These are phyloP conservation scores for Citrullus amarus DNA, from an alignment of 306 rosid species.

Conservation along the genomic window DNA sequence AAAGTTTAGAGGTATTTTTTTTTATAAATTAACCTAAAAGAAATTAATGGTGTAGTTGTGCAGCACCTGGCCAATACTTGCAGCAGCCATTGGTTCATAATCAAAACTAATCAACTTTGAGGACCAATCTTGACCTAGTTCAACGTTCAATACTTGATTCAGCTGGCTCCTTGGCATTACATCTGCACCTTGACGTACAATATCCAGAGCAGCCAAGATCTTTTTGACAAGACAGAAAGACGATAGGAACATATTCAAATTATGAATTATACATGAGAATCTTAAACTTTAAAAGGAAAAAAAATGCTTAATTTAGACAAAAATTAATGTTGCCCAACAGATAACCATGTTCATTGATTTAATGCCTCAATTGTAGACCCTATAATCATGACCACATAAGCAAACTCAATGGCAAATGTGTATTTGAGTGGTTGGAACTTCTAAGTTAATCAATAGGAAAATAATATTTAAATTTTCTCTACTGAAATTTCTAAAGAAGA, in stretches of 20 bases:
- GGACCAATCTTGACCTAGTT: slow-evolving; percentile 75
- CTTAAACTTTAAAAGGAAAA: background rate
- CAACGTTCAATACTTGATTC: slow-evolving; percentile 72
- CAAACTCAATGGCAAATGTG: background rate
- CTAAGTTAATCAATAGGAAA: background rate
- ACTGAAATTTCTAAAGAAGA: background rate
- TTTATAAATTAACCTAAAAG: background rate
- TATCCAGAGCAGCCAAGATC: slow-evolving; percentile 89
- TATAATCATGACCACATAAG: background rate
- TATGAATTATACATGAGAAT: background rate
- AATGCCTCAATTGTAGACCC: background rate
- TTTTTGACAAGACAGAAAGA: slow-evolving; percentile 19
- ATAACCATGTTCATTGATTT: background rate
- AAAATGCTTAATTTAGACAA: background rate
- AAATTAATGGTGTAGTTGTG: background rate
- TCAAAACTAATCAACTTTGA: slow-evolving; percentile 66
- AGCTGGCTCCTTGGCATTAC: slow-evolving; percentile 87
- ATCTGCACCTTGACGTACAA: slow-evolving; percentile 98
- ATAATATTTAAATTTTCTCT: background rate
- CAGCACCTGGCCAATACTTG: slow-evolving; percentile 92
- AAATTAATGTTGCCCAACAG: background rate
- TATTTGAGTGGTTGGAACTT: background rate
- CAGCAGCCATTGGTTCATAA: slow-evolving; percentile 91
- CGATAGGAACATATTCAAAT: background rate
- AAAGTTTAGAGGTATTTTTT: background rate